Conservation (phyloP, 2,329 filamentous ascomycete genomes). For the Talaromyces sp. region DNA sequence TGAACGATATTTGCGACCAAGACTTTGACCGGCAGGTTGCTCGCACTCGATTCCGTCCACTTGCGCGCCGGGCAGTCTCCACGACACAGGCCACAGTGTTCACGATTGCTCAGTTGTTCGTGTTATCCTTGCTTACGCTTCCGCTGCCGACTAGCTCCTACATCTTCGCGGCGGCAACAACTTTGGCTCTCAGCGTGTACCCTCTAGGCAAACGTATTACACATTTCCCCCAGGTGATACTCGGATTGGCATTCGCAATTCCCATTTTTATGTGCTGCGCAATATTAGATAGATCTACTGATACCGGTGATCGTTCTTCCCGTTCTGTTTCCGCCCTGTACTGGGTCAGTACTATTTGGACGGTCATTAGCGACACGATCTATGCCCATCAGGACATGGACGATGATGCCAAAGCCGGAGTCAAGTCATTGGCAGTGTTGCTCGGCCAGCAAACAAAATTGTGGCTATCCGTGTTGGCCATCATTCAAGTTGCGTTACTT, state of each 20-base stretch:
- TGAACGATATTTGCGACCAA: conserved; percentile 88
- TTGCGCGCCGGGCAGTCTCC: conserved; percentile 73
- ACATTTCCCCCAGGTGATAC: conserved; percentile 79
- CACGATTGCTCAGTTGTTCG: conserved; percentile 60
- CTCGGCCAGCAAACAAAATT: background rate
- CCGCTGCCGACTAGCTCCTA: conserved; percentile 44
- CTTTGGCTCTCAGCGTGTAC: conserved; percentile 72
- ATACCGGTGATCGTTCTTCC: background rate
- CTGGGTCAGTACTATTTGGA: conserved; percentile 68
- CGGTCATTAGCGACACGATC: conserved; percentile 85
- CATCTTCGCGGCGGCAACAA: conserved; percentile 43
- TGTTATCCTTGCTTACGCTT: conserved; percentile 36
- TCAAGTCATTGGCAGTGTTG: background rate
- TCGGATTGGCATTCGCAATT: conserved; percentile 78
- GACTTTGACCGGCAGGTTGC: conserved; percentile 78
- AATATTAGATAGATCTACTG: background rate
- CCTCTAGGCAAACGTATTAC: conserved; percentile 82
- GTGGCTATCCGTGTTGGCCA: conserved; percentile 6
- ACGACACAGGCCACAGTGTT: conserved; percentile 69
- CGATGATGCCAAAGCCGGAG: background rate
- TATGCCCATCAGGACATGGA: conserved; percentile 46
- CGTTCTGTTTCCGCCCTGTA: background rate
- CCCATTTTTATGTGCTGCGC: background rate
- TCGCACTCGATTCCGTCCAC: conserved; percentile 72
- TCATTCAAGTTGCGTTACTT: conserved; percentile 6